Percentiles rank a stretch among this genome's conserved stretches.
These are phyloP conservation scores for Luvunga scandens DNA, from an alignment of 345 rosid genomes.

Conservation along the genomic window DNA sequence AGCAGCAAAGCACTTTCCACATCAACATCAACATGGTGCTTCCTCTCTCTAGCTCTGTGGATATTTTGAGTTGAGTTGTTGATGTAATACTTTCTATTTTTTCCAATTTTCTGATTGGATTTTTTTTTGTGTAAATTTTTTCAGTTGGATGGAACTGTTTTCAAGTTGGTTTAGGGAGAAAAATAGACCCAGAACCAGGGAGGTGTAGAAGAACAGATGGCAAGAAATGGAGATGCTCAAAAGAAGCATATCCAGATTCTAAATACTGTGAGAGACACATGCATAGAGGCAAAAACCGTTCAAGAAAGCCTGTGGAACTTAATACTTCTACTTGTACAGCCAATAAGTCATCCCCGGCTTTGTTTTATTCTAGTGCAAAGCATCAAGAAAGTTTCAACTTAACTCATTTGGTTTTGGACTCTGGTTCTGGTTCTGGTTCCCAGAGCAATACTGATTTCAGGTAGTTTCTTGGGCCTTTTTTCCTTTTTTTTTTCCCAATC, in stretches of 20 bases:
- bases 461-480: slow-evolving; percentile 18
- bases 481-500: not conserved
- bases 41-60: not conserved
- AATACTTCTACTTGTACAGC: slow-evolving; percentile 15
- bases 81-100: too few species aligned
- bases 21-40: slow-evolving; percentile 53
- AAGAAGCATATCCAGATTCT: slow-evolving; percentile 87
- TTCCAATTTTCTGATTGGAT: not conserved
- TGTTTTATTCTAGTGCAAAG: not conserved
- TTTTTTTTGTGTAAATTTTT: not conserved
- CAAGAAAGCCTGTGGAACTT: slow-evolving; percentile 92
- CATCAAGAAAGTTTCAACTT: slow-evolving; percentile 28
- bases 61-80: too few species aligned
- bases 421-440: slow-evolving; percentile 38
- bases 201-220: slow-evolving; percentile 94
- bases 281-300: slow-evolving; percentile 97
- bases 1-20: slow-evolving; percentile 46
- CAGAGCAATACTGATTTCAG: slow-evolving; percentile 46
- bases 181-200: slow-evolving; percentile 89
- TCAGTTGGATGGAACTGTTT: slow-evolving; percentile 80
- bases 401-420: slow-evolving; percentile 42
- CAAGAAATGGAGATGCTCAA: slow-evolving; percentile 96
- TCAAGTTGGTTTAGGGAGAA: slow-evolving; percentile 72
- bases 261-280: slow-evolving; percentile 94
- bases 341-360: slow-evolving; percentile 20